Percentiles rank a stretch among this genome's conserved stretches.
Conservation (phyloP, 83 land plant genomes). For the Isoetes engelmannii region DNA sequence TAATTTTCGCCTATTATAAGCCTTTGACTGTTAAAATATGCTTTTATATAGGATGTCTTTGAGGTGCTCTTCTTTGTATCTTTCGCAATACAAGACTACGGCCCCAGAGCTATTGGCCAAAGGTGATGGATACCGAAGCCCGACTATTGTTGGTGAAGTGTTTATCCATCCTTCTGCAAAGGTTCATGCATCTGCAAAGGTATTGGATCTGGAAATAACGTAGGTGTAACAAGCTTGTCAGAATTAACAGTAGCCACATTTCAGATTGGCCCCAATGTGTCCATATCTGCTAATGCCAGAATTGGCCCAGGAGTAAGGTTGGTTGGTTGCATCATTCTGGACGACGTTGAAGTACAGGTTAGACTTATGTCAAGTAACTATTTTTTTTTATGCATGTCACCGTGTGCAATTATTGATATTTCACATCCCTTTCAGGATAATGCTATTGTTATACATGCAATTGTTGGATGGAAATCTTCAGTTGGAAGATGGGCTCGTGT, state of each 20-base stretch:
- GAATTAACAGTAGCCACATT: not conserved
- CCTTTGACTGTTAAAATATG: no score
- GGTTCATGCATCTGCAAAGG: slow-evolving; percentile 74
- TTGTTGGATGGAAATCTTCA: slow-evolving; percentile 97
- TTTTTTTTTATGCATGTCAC: not conserved
- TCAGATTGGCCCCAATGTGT: slow-evolving; percentile 96
- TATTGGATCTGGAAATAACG: not conserved
- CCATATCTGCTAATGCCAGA: slow-evolving; percentile 94
- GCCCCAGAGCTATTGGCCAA: slow-evolving; percentile 74
- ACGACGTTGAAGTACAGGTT: slow-evolving; percentile 91
- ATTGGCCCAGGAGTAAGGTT: slow-evolving; percentile 85
- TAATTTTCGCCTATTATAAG: no score
- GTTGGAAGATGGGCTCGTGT: slow-evolving; percentile 96
- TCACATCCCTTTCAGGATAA: slow-evolving; percentile 53
- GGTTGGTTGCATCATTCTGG: slow-evolving; percentile 73
- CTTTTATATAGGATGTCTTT: slow-evolving; percentile 63
- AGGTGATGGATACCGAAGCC: slow-evolving; percentile 53
- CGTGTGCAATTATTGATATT: not conserved
- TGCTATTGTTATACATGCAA: slow-evolving; percentile 77
- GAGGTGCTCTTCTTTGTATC: slow-evolving; percentile 84
- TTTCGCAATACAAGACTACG: slow-evolving; percentile 57
- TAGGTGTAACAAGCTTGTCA: no score
- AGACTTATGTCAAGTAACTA: not conserved
- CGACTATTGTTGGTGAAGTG: slow-evolving; percentile 78
- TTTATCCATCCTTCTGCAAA: slow-evolving; percentile 95